Conservation (phyloP, 345 rosid species). For the Aethionema arabicum region DNA sequence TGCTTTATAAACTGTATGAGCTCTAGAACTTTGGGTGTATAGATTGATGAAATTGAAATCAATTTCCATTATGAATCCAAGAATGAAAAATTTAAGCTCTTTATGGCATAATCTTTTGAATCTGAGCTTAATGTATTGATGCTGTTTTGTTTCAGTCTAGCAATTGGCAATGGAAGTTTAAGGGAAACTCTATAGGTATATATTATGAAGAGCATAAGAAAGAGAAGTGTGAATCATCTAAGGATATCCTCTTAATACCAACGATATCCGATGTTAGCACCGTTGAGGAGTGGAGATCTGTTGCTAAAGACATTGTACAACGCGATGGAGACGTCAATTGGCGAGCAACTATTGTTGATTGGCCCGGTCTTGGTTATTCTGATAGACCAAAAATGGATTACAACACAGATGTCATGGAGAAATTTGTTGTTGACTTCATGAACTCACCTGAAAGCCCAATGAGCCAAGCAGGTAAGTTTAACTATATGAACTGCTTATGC, state of each 20-base stretch:
- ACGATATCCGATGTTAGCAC: slow-evolving; percentile 97
- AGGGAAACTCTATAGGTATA: slow-evolving; percentile 53
- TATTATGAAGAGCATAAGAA: slow-evolving; percentile 73
- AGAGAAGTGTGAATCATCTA: slow-evolving; percentile 49
- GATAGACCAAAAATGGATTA: slow-evolving; percentile 80
- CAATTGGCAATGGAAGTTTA: slow-evolving; percentile 77
- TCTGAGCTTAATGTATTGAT: background rate
- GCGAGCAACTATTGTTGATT: slow-evolving; percentile 82
- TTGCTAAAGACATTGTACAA: slow-evolving; percentile 69
- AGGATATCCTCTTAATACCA: slow-evolving; percentile 76
- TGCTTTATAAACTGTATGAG: background rate
- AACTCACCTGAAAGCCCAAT: slow-evolving; percentile 73
- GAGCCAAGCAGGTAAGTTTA: slow-evolving; percentile 47
- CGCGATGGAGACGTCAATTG: slow-evolving; percentile 46
- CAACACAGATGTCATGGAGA: slow-evolving; percentile 82
- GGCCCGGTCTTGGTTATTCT: slow-evolving; percentile 96
- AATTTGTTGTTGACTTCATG: slow-evolving; percentile 73
- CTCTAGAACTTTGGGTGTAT: background rate
- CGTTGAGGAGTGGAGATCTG: slow-evolving; percentile 92
- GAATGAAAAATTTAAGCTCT: slow-evolving; percentile 17
- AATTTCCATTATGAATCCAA: background rate
- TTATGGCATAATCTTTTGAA: background rate
- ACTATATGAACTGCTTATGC: background rate
- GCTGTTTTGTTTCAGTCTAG: slow-evolving; percentile 47
- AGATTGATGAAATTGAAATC: slow-evolving; percentile 4